These are phyloP conservation scores for Gypsophila paniculata DNA, from an alignment of 179 eudicot genomes.

Conservation along the genomic window DNA sequence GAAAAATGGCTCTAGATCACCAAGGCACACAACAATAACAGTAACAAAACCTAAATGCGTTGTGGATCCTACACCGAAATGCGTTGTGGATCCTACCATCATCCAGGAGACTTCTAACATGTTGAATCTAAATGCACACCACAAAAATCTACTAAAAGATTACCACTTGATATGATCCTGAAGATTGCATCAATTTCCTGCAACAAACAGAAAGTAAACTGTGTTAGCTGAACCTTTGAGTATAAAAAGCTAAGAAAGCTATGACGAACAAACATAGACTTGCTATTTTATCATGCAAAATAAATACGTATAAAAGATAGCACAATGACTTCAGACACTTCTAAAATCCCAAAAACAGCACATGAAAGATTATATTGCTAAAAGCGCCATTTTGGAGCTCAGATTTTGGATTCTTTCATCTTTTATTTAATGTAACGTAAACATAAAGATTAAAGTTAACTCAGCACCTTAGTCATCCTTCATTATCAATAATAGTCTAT, in stretches of 20 bases:
- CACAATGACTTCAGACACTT: slow-evolving; percentile 7
- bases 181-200: slow-evolving; percentile 36
- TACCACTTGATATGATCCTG: slow-evolving; percentile 35
- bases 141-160: slow-evolving; percentile 1
- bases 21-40: not conserved
- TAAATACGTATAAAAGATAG: slow-evolving; percentile 7
- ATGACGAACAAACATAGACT: not conserved
- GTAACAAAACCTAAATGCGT: too few relatives aligned
- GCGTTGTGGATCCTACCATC: not conserved
- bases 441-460: not conserved
- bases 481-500: not conserved
- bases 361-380: not conserved
- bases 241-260: not conserved
- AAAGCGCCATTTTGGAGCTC: not conserved
- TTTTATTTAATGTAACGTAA: not conserved
- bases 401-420: not conserved
- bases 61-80: too few relatives aligned
- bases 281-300: not conserved
- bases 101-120: not conserved
- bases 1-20: not conserved
- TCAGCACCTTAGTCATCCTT: not conserved
- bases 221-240: slow-evolving; percentile 3
- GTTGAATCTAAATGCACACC: not conserved
- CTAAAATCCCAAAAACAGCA: not conserved
- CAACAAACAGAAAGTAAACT: slow-evolving; percentile 15